phyloP scores from a whole-genome alignment of 805 yeast genomes.

The Wickerhamomyces tratensis region DNA sequence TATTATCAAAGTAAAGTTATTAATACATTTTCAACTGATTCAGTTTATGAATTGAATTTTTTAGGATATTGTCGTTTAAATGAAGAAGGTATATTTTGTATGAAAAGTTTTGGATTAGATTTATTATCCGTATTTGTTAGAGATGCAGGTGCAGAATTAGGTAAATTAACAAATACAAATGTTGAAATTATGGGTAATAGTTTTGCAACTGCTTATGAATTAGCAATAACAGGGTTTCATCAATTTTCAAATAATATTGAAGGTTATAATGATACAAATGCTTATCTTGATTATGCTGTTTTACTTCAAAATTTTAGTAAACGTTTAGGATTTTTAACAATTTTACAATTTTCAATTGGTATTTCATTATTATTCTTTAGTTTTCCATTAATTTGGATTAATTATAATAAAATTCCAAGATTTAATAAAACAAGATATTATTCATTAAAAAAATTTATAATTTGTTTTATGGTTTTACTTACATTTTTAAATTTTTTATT shows the following conservation, averaged over 20 bases:
- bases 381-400: conserved; percentile 2
- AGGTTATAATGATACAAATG: neutral
- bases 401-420: neutral
- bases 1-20: conserved; percentile 23
- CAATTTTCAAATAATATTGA: conserved; percentile 13
- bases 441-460: conserved; percentile 2
- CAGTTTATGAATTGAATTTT: conserved; percentile 32
- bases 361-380: neutral
- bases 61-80: conserved; percentile 39
- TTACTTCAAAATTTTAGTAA: conserved; percentile 17
- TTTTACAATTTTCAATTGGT: conserved; percentile 5
- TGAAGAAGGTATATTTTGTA: conserved; percentile 19
- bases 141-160: conserved; percentile 41
- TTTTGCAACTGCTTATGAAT: conserved; percentile 29
- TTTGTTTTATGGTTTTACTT: conserved; percentile 5
- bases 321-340: conserved; percentile 13
- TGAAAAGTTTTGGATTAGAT: conserved; percentile 34
- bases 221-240: conserved; percentile 19
- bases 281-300: conserved; percentile 16
- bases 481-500: conserved; percentile 7
- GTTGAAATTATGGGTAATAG: conserved; percentile 29
- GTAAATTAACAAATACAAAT: conserved; percentile 29
- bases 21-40: conserved; percentile 34
- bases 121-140: conserved; percentile 34
- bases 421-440: neutral